A percentile compares a stretch with the other conserved stretches of the same genome.
These are phyloP conservation scores for Zygotorulaspora chibaensis DNA, from an alignment of 805 yeast genomes.

Conservation along the genomic window DNA sequence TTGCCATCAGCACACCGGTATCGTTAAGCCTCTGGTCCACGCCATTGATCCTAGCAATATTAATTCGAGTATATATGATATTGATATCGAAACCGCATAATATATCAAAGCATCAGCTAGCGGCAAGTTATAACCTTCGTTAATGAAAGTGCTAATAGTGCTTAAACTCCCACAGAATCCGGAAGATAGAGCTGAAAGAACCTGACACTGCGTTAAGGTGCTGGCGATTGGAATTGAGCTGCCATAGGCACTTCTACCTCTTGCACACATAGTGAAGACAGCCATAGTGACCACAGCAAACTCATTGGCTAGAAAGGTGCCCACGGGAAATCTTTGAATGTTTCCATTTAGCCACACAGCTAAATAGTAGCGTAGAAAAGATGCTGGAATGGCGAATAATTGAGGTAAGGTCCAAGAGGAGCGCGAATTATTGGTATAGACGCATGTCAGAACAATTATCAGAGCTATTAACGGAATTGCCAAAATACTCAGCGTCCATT, in stretches of 20 bases:
- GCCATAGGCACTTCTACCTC: conserved; percentile 39
- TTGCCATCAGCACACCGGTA: neutral
- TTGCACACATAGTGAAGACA: conserved; percentile 24
- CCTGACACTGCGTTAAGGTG: conserved; percentile 42
- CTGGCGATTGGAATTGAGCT: conserved; percentile 30
- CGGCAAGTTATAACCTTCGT: conserved; percentile 49
- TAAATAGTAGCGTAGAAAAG: conserved; percentile 52
- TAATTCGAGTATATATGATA: conserved; percentile 48
- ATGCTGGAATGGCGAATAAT: conserved; percentile 69
- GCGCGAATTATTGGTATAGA: conserved; percentile 46
- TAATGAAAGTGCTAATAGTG: conserved; percentile 74
- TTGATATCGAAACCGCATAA: conserved; percentile 43
- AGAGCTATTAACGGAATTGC: conserved; percentile 27
- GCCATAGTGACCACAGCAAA: conserved; percentile 33
- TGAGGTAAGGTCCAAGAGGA: conserved; percentile 62
- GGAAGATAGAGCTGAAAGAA: conserved; percentile 49
- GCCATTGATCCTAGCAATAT: conserved; percentile 66
- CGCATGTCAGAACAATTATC: conserved; percentile 29
- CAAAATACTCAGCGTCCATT: conserved; percentile 3
- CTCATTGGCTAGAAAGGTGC: conserved; percentile 49
- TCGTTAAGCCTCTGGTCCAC: conserved; percentile 49
- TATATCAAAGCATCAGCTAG: conserved; percentile 45
- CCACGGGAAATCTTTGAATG: conserved; percentile 47
- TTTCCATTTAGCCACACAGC: conserved; percentile 47
- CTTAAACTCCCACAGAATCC: conserved; percentile 72